Conservation (phyloP, 768 basidiomycete species). For the Rhizopogon roseolus region DNA sequence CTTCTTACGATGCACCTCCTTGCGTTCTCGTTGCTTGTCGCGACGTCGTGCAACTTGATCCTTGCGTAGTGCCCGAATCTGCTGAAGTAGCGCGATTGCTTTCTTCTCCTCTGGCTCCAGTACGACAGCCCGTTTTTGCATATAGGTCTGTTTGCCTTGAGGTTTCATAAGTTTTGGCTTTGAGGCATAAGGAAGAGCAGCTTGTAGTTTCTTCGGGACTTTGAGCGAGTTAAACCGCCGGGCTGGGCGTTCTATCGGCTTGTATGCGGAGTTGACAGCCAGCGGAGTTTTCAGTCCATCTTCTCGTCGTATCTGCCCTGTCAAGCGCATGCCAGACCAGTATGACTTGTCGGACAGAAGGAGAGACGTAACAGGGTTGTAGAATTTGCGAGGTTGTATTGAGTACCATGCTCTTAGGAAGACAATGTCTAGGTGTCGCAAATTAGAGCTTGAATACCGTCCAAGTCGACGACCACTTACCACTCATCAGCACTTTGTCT, state of each 20-base stretch:
- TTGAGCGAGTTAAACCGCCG: slow-evolving; percentile 90
- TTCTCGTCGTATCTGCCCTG: slow-evolving; percentile 87
- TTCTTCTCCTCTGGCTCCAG: slow-evolving; percentile 95
- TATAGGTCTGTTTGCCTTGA: slow-evolving; percentile 74
- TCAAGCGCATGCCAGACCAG: slow-evolving; percentile 96
- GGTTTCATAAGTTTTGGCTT: slow-evolving; percentile 84
- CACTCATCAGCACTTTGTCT: slow-evolving; percentile 94
- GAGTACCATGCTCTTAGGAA: slow-evolving; percentile 98
- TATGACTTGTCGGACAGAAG: slow-evolving; percentile 74
- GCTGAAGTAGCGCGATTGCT: slow-evolving; percentile 86
- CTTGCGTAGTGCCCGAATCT: slow-evolving; percentile 88
- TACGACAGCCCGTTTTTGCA: slow-evolving; percentile 92
- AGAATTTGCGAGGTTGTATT: slow-evolving; percentile 91
- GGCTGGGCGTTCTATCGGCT: slow-evolving; percentile 68
- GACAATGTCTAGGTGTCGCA: slow-evolving; percentile 65
- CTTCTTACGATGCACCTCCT: slow-evolving; percentile 64
- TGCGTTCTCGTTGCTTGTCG: slow-evolving; percentile 84
- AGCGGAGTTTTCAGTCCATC: slow-evolving; percentile 79
- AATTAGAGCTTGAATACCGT: not conserved
- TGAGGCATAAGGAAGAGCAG: slow-evolving; percentile 84
- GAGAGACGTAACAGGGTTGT: slow-evolving; percentile 93
- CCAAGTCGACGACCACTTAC: slow-evolving; percentile 40
- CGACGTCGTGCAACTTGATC: slow-evolving; percentile 76
- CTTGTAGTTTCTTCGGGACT: slow-evolving; percentile 87
- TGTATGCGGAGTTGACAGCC: slow-evolving; percentile 84